phyloP scores from a whole-genome alignment of 2,329 filamentous ascomycete genomes.

The Aspergillus sclerotialis region DNA sequence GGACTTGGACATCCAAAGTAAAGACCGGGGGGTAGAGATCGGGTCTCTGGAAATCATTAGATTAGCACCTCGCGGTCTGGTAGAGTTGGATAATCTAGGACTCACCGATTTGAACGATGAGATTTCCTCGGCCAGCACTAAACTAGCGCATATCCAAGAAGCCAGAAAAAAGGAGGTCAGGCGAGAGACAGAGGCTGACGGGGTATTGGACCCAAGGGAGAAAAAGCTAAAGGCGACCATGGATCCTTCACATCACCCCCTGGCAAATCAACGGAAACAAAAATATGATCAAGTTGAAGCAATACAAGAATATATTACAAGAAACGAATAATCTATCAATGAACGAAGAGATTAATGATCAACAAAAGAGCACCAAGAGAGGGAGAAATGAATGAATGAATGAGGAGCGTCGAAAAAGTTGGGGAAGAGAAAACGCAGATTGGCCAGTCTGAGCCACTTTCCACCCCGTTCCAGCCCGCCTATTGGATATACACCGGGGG shows the following conservation, averaged over 20 bases:
- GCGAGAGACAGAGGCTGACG: conserved; percentile 11
- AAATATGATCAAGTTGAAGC: background rate
- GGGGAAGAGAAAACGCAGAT: conserved; percentile 5
- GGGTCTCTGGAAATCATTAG: conserved; percentile 23
- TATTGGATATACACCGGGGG: too few species aligned
- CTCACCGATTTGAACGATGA: conserved; percentile 32
- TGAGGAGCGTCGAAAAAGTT: background rate
- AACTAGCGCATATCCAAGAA: too few species aligned
- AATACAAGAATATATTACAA: conserved; percentile 3
- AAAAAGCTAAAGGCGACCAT: conserved; percentile 17
- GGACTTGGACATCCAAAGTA: conserved; percentile 20
- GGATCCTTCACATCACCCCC: conserved; percentile 18
- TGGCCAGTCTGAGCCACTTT: too few species aligned
- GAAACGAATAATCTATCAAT: background rate
- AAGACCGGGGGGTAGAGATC: conserved; percentile 33
- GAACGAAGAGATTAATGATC: conserved; percentile 1
- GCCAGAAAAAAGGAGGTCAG: conserved; percentile 11
- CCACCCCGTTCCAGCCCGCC: too few species aligned
- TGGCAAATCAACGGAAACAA: conserved; percentile 2
- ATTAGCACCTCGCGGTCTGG: background rate
- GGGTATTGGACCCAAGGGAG: conserved; percentile 3
- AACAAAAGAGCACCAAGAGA: background rate
- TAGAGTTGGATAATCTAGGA: background rate
- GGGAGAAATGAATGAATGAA: conserved; percentile 9
- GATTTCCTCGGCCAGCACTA: conserved; percentile 21